Evolutionary conservation across 768 basidiomycete genomes (phyloP), one percentile per base, ranked within the genome.

Genomic region (Kwoniella dendrophila): DNA sequence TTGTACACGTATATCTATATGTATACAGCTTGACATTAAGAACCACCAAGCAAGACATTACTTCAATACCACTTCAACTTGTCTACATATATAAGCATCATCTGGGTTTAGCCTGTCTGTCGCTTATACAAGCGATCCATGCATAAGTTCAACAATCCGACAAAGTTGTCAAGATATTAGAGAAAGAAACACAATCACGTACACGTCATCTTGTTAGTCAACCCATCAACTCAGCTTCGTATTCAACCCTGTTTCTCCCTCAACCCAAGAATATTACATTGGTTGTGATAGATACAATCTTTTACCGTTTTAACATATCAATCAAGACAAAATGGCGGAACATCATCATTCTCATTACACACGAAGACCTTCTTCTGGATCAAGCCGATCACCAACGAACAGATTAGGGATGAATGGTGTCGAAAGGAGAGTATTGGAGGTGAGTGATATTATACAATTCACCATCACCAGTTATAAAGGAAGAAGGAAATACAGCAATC

Each of bases 311-410:
- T n/a, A n/a, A n/a, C n/a, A n/a, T n/a, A n/a, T n/a, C n/a, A n/a
- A n/a, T n/a, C n/a, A n/a, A 7, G 29, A 10, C 30, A 36, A 20
- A 29, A 49, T 48, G 48, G 40, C 62, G 32, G 43, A 47, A 41
- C 55, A 50, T 32, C 44, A 40, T 40, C 59, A 66, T 44, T 40
- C 59, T 18, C 64, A 66, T 52, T 66, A 61, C 34, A 66, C 64
- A 18, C 36, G 64, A 22, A 52, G 64, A 14, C 64, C 64, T 24
- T 66, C 63, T 5, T 60, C 59, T 27, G 34, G 32, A 33, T 26
- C 55, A 32, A 64, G 56, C 49, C 44, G 34, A 34, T 50, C 56
- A 11, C 62, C 62, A 7, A 63, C 56, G 16, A 49, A 38, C 4
- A 56, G 56, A 12, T 11, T 51, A 10, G n/a, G 49, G 20, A 49